Conservation (phyloP, 2,329 filamentous ascomycete species). For the Monilinia fructicola region DNA sequence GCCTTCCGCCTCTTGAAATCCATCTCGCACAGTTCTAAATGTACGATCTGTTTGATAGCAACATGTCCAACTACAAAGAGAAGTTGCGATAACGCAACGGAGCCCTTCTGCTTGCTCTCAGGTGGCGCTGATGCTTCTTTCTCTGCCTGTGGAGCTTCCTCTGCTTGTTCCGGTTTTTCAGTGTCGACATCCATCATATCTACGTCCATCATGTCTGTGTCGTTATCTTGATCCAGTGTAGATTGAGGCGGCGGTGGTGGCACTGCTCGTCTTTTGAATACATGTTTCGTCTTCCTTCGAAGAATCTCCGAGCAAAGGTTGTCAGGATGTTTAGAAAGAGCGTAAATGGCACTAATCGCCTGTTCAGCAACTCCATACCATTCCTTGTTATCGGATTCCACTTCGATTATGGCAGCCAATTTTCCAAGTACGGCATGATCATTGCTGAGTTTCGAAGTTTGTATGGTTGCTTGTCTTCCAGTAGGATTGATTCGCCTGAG, state of each 20-base stretch:
- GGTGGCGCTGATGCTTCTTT: conserved; percentile 24
- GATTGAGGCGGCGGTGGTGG: conserved; percentile 25
- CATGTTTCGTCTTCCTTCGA: conserved; percentile 77
- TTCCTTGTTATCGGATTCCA: conserved; percentile 86
- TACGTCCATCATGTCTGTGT: conserved; percentile 38
- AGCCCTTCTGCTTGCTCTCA: conserved; percentile 60
- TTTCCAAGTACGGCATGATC: conserved; percentile 84
- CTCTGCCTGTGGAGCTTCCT: conserved; percentile 23
- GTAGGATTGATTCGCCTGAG: conserved; percentile 85
- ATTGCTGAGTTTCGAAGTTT: conserved; percentile 78
- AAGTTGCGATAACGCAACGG: conserved; percentile 80
- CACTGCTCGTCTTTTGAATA: conserved; percentile 55
- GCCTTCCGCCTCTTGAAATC: conserved; percentile 97
- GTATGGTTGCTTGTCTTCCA: conserved; percentile 67
- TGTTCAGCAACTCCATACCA: conserved; percentile 97
- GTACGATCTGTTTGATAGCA: conserved; percentile 98
- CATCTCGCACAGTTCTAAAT: conserved; percentile 93
- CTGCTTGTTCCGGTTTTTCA: conserved; percentile 35
- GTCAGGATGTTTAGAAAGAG: conserved; percentile 90
- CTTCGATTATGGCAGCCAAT: conserved; percentile 80
- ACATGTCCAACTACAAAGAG: conserved; percentile 95
- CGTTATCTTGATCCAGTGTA: conserved; percentile 22
- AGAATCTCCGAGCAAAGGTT: conserved; percentile 89
- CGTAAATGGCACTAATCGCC: conserved; percentile 92
- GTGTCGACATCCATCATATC: conserved; percentile 27